These are phyloP conservation scores for Leccinellum albellum DNA, from an alignment of 768 basidiomycete genomes.

Conservation along the genomic window DNA sequence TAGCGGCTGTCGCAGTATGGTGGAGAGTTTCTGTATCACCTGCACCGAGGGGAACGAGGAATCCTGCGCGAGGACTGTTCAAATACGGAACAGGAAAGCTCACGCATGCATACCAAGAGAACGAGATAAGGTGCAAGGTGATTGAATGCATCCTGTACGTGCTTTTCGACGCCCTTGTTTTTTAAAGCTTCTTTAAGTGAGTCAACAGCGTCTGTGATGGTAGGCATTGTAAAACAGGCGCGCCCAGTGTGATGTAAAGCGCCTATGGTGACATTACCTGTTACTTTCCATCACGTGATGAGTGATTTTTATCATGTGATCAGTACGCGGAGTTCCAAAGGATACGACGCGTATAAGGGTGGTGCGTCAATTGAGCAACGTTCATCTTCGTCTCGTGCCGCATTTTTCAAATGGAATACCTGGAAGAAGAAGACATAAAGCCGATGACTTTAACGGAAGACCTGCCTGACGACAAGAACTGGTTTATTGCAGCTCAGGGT, in stretches of 20 bases:
- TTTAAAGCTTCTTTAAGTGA: conserved; percentile 29
- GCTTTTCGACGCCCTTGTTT: conserved; percentile 28
- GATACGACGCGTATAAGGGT: conserved; percentile 12
- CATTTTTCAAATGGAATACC: conserved; percentile 21
- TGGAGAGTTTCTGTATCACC: conserved; percentile 36
- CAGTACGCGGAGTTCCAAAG: conserved; percentile 22
- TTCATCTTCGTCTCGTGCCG: conserved; percentile 6
- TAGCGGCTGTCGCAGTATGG: conserved; percentile 41
- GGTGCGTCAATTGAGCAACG: not conserved
- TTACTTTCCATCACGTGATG: conserved; percentile 23
- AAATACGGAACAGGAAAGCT: not conserved
- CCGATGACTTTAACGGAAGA: conserved; percentile 8
- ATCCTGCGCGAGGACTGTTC: conserved; percentile 31
- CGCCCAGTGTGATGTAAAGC: not conserved
- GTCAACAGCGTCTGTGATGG: conserved; percentile 30
- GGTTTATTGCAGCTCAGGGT: not conserved
- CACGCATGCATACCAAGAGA: conserved; percentile 38
- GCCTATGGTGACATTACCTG: not conserved
- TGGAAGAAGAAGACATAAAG: conserved; percentile 14
- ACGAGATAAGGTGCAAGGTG: conserved; percentile 41
- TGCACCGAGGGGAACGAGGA: conserved; percentile 35
- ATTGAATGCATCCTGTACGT: conserved; percentile 33
- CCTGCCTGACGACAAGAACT: conserved; percentile 2
- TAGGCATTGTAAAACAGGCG: conserved; percentile 14
- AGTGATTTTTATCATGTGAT: conserved; percentile 30